Evolutionary conservation across 2,329 filamentous ascomycete genomes (phyloP).

Genomic region (Paracoccidioides brasiliensis): DNA sequence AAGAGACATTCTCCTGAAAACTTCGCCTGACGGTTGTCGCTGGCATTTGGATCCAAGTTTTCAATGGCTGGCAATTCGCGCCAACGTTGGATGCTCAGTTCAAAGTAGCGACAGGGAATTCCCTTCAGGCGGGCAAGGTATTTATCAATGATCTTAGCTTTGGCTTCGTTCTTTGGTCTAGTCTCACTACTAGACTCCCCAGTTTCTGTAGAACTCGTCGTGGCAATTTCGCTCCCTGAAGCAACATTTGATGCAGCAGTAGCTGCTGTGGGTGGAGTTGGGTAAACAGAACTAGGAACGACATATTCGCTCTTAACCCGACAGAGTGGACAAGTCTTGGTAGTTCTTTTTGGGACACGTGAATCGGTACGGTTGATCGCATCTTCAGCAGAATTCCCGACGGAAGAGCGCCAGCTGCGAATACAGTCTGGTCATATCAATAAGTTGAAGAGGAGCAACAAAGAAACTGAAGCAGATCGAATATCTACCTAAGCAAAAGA

Average conservation of each 20-base stretch:
- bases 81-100: conserved; percentile 10
- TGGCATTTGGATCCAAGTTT: not conserved
- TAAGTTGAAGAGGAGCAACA: not conserved
- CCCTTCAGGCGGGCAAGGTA: conserved; percentile 16
- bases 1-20: conserved; percentile 16
- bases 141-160: conserved; percentile 14
- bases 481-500: conserved; percentile 19
- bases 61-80: not conserved
- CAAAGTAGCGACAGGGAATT: conserved; percentile 17
- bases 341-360: conserved; percentile 10
- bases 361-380: conserved; percentile 4
- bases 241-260: not conserved
- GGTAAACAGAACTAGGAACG: conserved; percentile 18
- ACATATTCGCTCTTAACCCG: conserved; percentile 18
- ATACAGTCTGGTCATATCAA: conserved; percentile 15
- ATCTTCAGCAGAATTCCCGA: conserved; percentile 9
- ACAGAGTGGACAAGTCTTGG: conserved; percentile 19
- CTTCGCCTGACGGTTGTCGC: not conserved
- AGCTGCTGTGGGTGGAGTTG: conserved; percentile 9
- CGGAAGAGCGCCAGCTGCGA: conserved; percentile 16
- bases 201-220: not conserved
- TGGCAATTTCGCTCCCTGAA: not conserved
- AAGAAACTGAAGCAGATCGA: not conserved
- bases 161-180: conserved; percentile 10
- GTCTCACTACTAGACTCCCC: not conserved